Evolutionary conservation across 2,329 filamentous ascomycete genomes (phyloP).

Genomic region (Alternaria consortialis): DNA sequence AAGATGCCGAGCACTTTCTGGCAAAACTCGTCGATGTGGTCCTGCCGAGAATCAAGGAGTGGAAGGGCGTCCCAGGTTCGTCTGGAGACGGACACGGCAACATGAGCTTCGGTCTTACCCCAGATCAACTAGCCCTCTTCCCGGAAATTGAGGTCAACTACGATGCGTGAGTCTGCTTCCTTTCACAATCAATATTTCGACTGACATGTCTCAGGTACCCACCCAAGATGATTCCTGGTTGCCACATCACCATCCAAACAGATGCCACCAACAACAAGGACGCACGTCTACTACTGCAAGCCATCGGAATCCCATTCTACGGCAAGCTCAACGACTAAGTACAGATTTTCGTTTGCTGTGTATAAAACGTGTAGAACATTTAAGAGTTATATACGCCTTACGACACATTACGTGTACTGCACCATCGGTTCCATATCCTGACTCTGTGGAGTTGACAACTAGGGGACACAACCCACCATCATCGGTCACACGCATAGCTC

Average conservation of each 20-base stretch:
- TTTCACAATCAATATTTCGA: no score
- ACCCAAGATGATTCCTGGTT: conserved; percentile 82
- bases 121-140: conserved; percentile 81
- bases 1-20: conserved; percentile 88
- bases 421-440: not conserved
- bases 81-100: conserved; percentile 91
- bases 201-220: conserved; percentile 61
- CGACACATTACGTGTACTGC: not conserved
- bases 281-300: conserved; percentile 76
- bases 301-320: conserved; percentile 81
- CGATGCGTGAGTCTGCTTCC: conserved; percentile 71
- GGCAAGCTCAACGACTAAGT: conserved; percentile 67
- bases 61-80: conserved; percentile 77
- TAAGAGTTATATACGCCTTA: conserved; percentile 2
- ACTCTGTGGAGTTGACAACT: not conserved
- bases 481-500: not conserved
- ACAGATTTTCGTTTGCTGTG: conserved; percentile 3
- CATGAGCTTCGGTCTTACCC: conserved; percentile 79
- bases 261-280: conserved; percentile 86
- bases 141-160: conserved; percentile 96
- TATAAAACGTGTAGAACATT: conserved; percentile 30
- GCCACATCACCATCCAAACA: conserved; percentile 84
- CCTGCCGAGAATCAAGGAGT: conserved; percentile 95
- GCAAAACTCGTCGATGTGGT: conserved; percentile 91
- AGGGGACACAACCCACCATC: not conserved